Conservation (phyloP, 176 grass and related monocot genomes). For the Eleusine indica region DNA sequence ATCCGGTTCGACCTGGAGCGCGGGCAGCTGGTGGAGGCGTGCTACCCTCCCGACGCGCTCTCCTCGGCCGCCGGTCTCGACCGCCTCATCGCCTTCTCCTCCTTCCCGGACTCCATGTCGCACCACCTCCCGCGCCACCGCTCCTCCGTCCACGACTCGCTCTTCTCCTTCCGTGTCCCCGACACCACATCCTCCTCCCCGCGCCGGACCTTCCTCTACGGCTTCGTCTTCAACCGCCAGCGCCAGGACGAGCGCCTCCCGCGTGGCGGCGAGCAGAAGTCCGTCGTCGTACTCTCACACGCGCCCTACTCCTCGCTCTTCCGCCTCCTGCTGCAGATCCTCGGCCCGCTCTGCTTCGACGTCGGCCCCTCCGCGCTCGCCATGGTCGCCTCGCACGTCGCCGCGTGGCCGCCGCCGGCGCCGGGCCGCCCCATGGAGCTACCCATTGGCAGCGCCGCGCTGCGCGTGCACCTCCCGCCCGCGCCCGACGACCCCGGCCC, state of each 20-base stretch:
- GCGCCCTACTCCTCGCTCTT: conserved; percentile 80
- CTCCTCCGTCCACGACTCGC: conserved; percentile 92
- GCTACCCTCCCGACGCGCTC: conserved; percentile 68
- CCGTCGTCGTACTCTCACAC: conserved; percentile 83
- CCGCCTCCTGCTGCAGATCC: conserved; percentile 87
- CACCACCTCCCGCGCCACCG: conserved; percentile 89
- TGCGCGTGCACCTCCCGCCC: conserved; percentile 75
- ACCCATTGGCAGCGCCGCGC: conserved; percentile 77
- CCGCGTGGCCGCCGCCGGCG: conserved; percentile 70
- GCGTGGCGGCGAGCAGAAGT: conserved; percentile 94
- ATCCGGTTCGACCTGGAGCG: conserved; percentile 99
- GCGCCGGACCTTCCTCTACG: conserved; percentile 65
- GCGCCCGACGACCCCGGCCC: conserved; percentile 49
- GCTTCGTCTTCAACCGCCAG: conserved; percentile 98
- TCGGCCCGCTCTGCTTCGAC: conserved; percentile 98
- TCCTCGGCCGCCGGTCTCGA: conserved; percentile 55
- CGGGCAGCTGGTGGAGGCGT: conserved; percentile 85
- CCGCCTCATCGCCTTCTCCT: conserved; percentile 91
- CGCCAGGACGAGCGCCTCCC: conserved; percentile 95
- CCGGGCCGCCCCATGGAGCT: conserved; percentile 75
- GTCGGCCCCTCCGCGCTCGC: conserved; percentile 71
- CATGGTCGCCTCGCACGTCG: conserved; percentile 89
- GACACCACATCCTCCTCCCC: conserved; percentile 31
- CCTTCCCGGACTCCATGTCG: conserved; percentile 99
- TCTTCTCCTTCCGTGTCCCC: conserved; percentile 93